A percentile compares a stretch with the other conserved stretches of the same genome.
Conservation (phyloP, 2,329 filamentous ascomycete species). For the Bipolaris oryzae region DNA sequence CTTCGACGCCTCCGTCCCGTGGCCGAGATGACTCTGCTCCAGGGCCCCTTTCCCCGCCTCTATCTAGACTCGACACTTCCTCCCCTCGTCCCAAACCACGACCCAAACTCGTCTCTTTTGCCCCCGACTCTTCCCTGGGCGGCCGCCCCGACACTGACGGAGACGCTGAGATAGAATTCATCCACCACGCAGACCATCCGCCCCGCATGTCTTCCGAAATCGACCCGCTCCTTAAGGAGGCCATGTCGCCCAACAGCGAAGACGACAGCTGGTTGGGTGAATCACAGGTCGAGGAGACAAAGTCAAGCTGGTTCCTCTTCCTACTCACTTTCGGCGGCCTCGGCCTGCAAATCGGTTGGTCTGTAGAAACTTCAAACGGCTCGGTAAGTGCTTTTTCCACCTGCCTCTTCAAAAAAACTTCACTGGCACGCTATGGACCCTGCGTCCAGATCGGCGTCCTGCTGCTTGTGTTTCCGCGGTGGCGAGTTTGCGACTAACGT, state of each 20-base stretch:
- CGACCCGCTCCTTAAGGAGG: conserved; percentile 42
- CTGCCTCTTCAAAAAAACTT: not conserved
- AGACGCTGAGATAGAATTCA: conserved; percentile 31
- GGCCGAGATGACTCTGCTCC: conserved; percentile 19
- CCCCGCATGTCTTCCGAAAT: conserved; percentile 39
- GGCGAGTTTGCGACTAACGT: not conserved
- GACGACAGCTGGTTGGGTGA: conserved; percentile 51
- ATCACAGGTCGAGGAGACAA: conserved; percentile 66
- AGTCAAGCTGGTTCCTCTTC: conserved; percentile 84
- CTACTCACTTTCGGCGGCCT: conserved; percentile 85
- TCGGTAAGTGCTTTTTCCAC: conserved; percentile 60
- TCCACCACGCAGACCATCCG: conserved; percentile 46
- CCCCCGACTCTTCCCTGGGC: conserved; percentile 32
- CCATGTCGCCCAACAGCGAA: conserved; percentile 39
- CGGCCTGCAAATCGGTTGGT: conserved; percentile 92
- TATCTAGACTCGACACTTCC: conserved; percentile 26
- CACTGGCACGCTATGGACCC: conserved; percentile 4
- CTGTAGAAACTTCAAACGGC: conserved; percentile 90
- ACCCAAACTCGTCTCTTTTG: conserved; percentile 48
- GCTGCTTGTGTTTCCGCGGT: not conserved
- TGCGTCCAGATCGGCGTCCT: conserved; percentile 6
- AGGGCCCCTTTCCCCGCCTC: conserved; percentile 21
- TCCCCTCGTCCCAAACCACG: conserved; percentile 21
- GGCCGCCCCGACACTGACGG: conserved; percentile 26
- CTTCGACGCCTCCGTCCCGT: conserved; percentile 8